Conservation (phyloP, 2,329 filamentous ascomycete genomes). For the Aspergillus sp. region DNA sequence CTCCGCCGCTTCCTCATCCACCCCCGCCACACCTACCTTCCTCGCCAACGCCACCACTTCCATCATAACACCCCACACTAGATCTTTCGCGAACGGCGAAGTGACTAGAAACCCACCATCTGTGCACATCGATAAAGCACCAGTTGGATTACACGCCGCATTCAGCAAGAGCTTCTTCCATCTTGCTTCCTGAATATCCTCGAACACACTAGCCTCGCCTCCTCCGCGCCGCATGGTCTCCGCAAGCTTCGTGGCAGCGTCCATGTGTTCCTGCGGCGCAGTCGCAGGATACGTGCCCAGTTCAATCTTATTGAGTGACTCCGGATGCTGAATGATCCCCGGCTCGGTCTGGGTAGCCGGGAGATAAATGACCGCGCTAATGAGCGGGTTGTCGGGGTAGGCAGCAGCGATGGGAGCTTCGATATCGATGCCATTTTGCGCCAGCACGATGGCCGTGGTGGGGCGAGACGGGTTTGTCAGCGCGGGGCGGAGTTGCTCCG, state of each 20-base stretch:
- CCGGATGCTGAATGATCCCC: constrained; percentile 48
- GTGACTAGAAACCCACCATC: constrained; percentile 52
- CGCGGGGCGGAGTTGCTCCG: constrained; percentile 39
- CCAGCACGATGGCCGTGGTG: constrained; percentile 56
- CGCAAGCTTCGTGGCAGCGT: constrained; percentile 38
- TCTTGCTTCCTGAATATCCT: constrained; percentile 57
- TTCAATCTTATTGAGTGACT: constrained; percentile 47
- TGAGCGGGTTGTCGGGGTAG: constrained; percentile 54
- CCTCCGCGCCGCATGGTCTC: constrained; percentile 45
- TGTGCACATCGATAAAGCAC: constrained; percentile 55
- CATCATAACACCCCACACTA: constrained; percentile 45
- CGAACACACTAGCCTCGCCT: constrained; percentile 49
- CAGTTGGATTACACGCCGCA: constrained; percentile 61
- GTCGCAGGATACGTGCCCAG: constrained; percentile 51
- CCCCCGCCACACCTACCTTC: constrained; percentile 38
- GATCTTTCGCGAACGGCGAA: constrained; percentile 34
- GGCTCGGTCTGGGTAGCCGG: constrained; percentile 52
- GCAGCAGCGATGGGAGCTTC: constrained; percentile 53
- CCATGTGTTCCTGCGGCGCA: constrained; percentile 24
- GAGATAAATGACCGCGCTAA: constrained; percentile 58
- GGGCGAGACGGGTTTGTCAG: constrained; percentile 26
- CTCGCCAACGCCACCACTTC: constrained; percentile 46
- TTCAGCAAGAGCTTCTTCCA: constrained; percentile 65
- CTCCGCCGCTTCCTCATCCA: constrained; percentile 39
- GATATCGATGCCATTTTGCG: constrained; percentile 63